phyloP scores from a whole-genome alignment of 805 yeast genomes.

The Yamadazyma insecticola region DNA sequence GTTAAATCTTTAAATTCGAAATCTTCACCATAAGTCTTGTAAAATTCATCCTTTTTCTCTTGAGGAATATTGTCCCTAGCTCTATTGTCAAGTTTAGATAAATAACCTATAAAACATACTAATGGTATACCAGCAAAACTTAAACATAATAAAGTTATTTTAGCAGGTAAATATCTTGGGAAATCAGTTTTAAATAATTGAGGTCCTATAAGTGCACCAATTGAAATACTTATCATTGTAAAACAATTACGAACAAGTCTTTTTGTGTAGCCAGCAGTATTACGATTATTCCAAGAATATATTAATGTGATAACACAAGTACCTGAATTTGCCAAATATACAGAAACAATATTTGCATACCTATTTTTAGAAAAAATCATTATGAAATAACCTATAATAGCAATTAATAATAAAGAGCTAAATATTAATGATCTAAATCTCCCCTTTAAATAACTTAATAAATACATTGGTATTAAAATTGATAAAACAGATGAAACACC shows the following conservation, averaged over 20 bases:
- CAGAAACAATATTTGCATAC: constrained; percentile 45
- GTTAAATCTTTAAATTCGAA: constrained; percentile 54
- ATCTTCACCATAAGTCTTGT: constrained; percentile 19
- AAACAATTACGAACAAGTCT: constrained; percentile 57
- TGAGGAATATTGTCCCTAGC: constrained; percentile 36
- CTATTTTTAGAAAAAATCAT: constrained; percentile 32
- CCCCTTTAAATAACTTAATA: constrained; percentile 19
- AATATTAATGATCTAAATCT: constrained; percentile 21
- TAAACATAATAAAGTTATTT: constrained; percentile 50
- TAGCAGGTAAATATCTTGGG: constrained; percentile 57
- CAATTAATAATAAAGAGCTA: constrained; percentile 29
- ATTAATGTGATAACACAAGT: constrained; percentile 54
- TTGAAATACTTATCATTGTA: constrained; percentile 59
- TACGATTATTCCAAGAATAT: constrained; percentile 59
- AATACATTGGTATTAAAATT: constrained; percentile 26
- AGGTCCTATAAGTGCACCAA: constrained; percentile 64
- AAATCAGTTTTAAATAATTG: constrained; percentile 55
- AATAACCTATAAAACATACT: constrained; percentile 37
- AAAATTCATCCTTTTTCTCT: constrained; percentile 12
- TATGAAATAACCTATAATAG: constrained; percentile 37
- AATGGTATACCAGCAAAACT: constrained; percentile 43
- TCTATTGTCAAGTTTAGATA: constrained; percentile 47
- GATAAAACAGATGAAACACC: constrained; percentile 44
- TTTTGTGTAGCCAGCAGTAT: constrained; percentile 75
- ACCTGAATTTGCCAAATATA: constrained; percentile 51